Percentiles rank a stretch among this genome's conserved stretches.
Conservation (phyloP, 2,329 filamentous ascomycete genomes). For the Aspergillus ochraceus region DNA sequence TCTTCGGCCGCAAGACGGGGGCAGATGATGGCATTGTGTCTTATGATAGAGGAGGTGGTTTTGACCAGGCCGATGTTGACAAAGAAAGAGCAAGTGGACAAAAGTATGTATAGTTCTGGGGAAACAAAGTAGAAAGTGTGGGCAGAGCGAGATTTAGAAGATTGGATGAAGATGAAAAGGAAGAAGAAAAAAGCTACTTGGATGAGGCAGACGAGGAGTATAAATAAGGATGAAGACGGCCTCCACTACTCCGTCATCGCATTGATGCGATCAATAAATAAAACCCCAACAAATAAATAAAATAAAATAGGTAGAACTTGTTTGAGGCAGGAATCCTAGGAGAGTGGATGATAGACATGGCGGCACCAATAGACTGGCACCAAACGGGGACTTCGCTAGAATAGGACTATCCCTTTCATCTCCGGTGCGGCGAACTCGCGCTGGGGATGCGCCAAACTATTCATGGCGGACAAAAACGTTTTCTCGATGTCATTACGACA, state of each 20-base stretch:
- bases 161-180: constrained; percentile 1
- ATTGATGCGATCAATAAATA: constrained; percentile 6
- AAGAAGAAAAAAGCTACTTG: background rate
- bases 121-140: background rate
- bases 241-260: constrained; percentile 10
- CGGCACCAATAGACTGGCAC: constrained; percentile 20
- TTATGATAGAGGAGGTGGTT: background rate
- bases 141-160: background rate
- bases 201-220: constrained; percentile 13
- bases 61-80: background rate
- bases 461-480: constrained; percentile 15
- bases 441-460: constrained; percentile 19
- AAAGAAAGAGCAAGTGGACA: background rate
- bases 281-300: background rate
- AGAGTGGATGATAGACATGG: constrained; percentile 21
- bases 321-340: constrained; percentile 5
- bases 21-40: constrained; percentile 35
- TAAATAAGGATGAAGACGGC: constrained; percentile 14
- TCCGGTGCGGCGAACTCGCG: constrained; percentile 21
- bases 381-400: constrained; percentile 20
- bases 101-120: background rate
- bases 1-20: constrained; percentile 29
- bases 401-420: constrained; percentile 26
- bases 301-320: background rate
- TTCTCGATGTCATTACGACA: constrained; percentile 23